These are phyloP conservation scores for Plasmodium gallinaceum DNA, from an alignment of 169 alveolate species.

Conservation along the genomic window DNA sequence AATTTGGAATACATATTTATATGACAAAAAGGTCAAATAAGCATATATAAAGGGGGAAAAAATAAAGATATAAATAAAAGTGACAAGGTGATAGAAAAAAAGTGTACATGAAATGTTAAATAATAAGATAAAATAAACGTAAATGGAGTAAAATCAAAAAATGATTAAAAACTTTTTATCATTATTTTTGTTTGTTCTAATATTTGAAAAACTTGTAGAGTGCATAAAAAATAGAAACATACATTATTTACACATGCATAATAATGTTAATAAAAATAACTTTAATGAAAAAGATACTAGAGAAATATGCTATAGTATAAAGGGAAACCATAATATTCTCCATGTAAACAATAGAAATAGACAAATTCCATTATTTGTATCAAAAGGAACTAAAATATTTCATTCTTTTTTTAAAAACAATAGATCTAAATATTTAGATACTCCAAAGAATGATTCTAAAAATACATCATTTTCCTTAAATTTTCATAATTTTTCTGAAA, in stretches of 20 bases:
- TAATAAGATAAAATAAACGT: not conserved
- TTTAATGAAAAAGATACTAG: constrained; percentile 40
- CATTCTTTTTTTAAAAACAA: constrained; percentile 46
- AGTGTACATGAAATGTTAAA: not conserved
- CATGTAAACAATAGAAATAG: constrained; percentile 34
- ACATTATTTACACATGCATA: constrained; percentile 75
- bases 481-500: not conserved
- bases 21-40: no score
- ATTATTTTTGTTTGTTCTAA: constrained; percentile 57
- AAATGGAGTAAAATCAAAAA: constrained; percentile 57
- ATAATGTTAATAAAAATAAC: constrained; percentile 49
- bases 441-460: constrained; percentile 20
- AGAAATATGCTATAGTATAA: constrained; percentile 24
- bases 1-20: no score
- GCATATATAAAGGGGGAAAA: not conserved
- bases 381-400: constrained; percentile 55
- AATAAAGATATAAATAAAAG: not conserved
- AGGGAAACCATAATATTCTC: constrained; percentile 8
- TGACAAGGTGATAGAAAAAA: not conserved
- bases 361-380: constrained; percentile 35
- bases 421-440: not conserved
- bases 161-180: constrained; percentile 52
- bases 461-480: constrained; percentile 12
- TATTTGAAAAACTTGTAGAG: constrained; percentile 54
- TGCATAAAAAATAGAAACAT: constrained; percentile 47